Evolutionary conservation across 306 rosid genomes (phyloP).

Genomic region (Inga laurina): DNA sequence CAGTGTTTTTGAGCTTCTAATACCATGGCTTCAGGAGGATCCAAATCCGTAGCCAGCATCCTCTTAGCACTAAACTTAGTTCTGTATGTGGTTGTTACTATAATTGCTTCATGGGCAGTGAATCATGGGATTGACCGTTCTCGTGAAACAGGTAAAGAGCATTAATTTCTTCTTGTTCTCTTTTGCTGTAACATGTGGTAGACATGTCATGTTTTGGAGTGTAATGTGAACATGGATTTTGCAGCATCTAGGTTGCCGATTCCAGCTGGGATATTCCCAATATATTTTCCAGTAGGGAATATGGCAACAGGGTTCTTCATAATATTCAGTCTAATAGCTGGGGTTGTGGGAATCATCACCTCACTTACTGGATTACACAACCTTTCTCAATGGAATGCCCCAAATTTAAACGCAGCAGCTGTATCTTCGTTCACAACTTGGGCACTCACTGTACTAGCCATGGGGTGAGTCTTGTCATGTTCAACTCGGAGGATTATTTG

Average conservation of each 20-base stretch:
- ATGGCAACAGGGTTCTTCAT: slow-evolving; percentile 82
- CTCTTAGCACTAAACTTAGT: slow-evolving; percentile 66
- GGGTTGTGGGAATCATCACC: slow-evolving; percentile 78
- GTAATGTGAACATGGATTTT: slow-evolving; percentile 1
- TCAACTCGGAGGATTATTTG: background rate
- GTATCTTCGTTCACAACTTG: slow-evolving; percentile 64
- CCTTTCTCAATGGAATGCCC: slow-evolving; percentile 54
- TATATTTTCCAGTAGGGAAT: slow-evolving; percentile 82
- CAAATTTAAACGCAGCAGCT: slow-evolving; percentile 67
- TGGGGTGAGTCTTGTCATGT: slow-evolving; percentile 60
- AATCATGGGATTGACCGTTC: slow-evolving; percentile 77
- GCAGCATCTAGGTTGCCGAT: slow-evolving; percentile 66
- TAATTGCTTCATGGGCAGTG: slow-evolving; percentile 82
- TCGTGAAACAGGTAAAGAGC: slow-evolving; percentile 59
- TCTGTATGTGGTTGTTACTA: slow-evolving; percentile 60
- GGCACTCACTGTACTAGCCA: slow-evolving; percentile 75
- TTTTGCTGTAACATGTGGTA: background rate
- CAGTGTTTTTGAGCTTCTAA: background rate
- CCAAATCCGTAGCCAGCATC: slow-evolving; percentile 63
- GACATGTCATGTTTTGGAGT: background rate
- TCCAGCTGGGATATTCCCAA: slow-evolving; percentile 79
- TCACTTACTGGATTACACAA: slow-evolving; percentile 69
- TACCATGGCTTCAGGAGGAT: slow-evolving; percentile 27
- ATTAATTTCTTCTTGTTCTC: background rate
- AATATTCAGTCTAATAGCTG: slow-evolving; percentile 72